Evolutionary conservation across 345 rosid genomes (phyloP).

Genomic region (Boechera stricta): DNA sequence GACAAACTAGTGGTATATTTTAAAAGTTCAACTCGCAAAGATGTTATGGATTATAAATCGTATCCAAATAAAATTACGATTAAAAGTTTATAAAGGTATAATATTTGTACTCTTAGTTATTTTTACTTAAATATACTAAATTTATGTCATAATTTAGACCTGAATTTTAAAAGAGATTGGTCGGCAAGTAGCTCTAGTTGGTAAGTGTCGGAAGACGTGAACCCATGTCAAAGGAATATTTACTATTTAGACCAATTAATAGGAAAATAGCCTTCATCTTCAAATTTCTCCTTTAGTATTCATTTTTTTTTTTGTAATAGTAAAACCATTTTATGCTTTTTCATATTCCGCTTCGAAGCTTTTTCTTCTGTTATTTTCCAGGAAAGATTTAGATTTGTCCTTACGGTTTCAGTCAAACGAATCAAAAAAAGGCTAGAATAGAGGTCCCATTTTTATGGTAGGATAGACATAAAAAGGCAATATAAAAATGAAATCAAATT

Average conservation of each 20-base stretch:
- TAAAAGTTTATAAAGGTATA: no score
- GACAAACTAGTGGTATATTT: no score
- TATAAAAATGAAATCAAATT: constrained; percentile 20
- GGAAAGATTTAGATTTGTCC: constrained; percentile 1
- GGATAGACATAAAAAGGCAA: constrained; percentile 4
- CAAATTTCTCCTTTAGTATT: neutral
- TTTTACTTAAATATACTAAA: no score
- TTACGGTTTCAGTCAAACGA: constrained; percentile 21
- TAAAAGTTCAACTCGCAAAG: no score
- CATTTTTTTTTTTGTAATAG: neutral
- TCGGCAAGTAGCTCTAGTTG: constrained; percentile 18
- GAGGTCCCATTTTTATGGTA: neutral
- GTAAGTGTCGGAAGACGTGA: constrained; percentile 16
- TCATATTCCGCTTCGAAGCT: neutral
- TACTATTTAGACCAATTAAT: neutral
- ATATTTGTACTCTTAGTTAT: no score
- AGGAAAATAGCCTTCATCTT: neutral
- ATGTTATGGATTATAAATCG: no score
- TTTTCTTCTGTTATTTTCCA: neutral
- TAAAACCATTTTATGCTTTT: neutral
- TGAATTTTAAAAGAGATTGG: neutral
- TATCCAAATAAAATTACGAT: no score
- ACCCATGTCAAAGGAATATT: constrained; percentile 1
- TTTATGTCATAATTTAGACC: no score
- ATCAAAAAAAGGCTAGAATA: neutral